Evolutionary conservation across 2,329 filamentous ascomycete genomes (phyloP).

Genomic region (Sporothrix inflata): DNA sequence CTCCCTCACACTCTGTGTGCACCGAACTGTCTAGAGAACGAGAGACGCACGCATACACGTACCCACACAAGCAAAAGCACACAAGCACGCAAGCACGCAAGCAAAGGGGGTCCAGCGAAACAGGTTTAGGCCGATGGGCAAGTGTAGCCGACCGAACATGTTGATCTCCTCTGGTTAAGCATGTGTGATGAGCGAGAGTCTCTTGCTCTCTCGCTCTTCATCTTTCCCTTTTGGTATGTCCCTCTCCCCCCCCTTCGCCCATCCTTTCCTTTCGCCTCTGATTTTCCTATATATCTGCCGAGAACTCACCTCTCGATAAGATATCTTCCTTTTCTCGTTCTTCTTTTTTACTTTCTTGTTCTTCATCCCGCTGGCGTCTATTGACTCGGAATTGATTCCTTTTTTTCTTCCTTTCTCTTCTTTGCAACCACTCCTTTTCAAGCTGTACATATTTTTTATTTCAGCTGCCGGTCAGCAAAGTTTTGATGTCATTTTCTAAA

Average conservation of each 20-base stretch:
- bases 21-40: neutral
- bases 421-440: constrained; percentile 35
- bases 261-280: neutral
- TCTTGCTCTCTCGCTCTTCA: constrained; percentile 5
- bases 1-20: neutral
- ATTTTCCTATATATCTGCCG: constrained; percentile 26
- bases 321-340: constrained; percentile 14
- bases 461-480: constrained; percentile 40
- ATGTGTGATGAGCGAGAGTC: constrained; percentile 18
- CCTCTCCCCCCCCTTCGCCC: neutral
- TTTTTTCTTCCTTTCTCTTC: constrained; percentile 30
- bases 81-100: constrained; percentile 7
- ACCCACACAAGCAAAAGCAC: neutral
- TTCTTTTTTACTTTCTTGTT: constrained; percentile 26
- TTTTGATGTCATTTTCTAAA: constrained; percentile 26
- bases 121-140: neutral
- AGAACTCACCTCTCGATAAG: constrained; percentile 10
- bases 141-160: constrained; percentile 20
- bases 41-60: constrained; percentile 9
- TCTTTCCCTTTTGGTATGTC: neutral
- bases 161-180: constrained; percentile 17
- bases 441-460: constrained; percentile 29
- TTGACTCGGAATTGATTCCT: constrained; percentile 27
- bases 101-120: neutral
- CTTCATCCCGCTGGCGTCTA: constrained; percentile 29